These are phyloP conservation scores for Coniochaeta sp. DNA, from an alignment of 2,329 filamentous ascomycete species.

Conservation along the genomic window DNA sequence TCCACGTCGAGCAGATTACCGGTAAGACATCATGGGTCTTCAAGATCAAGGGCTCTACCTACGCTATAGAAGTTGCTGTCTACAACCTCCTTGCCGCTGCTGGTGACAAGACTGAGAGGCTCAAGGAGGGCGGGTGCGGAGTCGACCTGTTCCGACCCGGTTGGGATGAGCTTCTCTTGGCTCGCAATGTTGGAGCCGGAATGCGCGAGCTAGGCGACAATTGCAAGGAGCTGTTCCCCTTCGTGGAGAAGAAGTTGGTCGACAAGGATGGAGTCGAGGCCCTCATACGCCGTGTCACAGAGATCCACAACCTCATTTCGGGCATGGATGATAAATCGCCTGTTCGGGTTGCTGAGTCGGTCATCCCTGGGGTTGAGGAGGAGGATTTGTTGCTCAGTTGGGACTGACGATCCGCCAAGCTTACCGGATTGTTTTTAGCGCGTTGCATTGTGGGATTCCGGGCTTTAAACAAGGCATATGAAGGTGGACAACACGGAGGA, in stretches of 20 bases:
- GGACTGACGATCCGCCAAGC: neutral
- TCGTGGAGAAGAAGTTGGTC: neutral
- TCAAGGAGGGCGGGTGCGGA: neutral
- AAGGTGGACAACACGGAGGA: neutral
- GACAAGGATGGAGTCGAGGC: neutral
- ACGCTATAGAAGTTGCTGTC: slow-evolving; percentile 25
- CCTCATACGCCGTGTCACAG: neutral
- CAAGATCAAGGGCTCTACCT: slow-evolving; percentile 20
- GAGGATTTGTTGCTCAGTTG: neutral
- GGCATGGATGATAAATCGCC: neutral
- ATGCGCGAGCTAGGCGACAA: neutral
- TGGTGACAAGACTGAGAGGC: neutral
- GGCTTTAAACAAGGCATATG: neutral
- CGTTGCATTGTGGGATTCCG: neutral
- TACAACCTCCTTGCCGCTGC: slow-evolving; percentile 21
- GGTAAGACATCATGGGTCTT: slow-evolving; percentile 26
- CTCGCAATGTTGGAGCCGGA: neutral
- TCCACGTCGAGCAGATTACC: slow-evolving; percentile 18
- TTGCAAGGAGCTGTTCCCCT: neutral
- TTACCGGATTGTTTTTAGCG: neutral
- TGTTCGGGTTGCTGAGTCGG: neutral
- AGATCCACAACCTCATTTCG: neutral
- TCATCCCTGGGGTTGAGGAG: neutral
- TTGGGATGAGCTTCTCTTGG: neutral
- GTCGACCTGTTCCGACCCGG: neutral